Evolutionary conservation across 768 basidiomycete species (phyloP).

Genomic region (Pleurotus pulmonarius): DNA sequence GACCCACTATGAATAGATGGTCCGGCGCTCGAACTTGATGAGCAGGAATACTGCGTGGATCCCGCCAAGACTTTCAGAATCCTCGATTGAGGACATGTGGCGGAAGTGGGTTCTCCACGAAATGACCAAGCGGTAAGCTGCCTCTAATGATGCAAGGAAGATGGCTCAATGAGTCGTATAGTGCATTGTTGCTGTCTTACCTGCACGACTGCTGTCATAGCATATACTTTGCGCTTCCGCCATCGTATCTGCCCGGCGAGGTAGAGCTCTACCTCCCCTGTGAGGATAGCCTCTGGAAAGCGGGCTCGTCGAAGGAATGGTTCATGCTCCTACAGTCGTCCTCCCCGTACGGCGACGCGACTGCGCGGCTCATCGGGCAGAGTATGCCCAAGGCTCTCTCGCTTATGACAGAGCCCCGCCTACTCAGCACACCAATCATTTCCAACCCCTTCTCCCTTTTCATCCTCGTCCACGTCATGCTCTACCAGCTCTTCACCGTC

Average conservation of each 20-base stretch:
- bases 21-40: constrained; percentile 43
- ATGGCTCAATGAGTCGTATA: constrained; percentile 17
- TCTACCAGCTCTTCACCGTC: constrained; percentile 34
- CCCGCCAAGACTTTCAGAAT: constrained; percentile 34
- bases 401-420: constrained; percentile 27
- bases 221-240: constrained; percentile 49
- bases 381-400: constrained; percentile 33
- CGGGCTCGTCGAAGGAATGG: constrained; percentile 47
- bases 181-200: constrained; percentile 46
- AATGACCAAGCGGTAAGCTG: constrained; percentile 49
- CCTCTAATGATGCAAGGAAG: background rate
- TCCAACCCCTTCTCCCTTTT: constrained; percentile 41
- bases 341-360: constrained; percentile 37
- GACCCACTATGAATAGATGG: constrained; percentile 31
- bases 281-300: constrained; percentile 53
- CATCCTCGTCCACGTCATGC: constrained; percentile 33
- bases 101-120: constrained; percentile 55
- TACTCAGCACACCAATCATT: constrained; percentile 21
- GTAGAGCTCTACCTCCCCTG: constrained; percentile 51
- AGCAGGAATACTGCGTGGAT: constrained; percentile 41
- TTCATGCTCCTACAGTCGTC: constrained; percentile 31
- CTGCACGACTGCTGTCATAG: constrained; percentile 55
- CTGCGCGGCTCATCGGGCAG: constrained; percentile 31
- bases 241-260: constrained; percentile 45
- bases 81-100: constrained; percentile 43